Percentiles rank a stretch among this genome's conserved stretches.
Conservation (phyloP, 805 yeast species). For the Cyberlindnera mrakii region DNA sequence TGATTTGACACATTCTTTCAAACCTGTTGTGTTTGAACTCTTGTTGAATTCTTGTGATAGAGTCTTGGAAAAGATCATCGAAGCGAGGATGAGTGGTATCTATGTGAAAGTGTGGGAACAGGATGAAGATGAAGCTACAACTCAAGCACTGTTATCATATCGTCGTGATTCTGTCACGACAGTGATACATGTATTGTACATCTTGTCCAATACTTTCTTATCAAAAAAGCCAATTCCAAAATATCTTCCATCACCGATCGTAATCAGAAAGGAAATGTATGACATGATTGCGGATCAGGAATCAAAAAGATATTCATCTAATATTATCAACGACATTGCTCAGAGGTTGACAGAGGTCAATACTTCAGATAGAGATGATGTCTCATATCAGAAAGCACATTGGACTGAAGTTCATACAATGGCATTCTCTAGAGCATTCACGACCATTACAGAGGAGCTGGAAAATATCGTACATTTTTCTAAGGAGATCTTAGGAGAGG, state of each 20-base stretch:
- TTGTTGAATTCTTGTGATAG: slow-evolving; percentile 33
- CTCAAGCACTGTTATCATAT: slow-evolving; percentile 33
- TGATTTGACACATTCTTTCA: slow-evolving; percentile 29
- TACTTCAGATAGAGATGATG: not conserved
- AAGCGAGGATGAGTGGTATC: slow-evolving; percentile 43
- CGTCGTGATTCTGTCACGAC: slow-evolving; percentile 45
- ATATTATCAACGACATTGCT: slow-evolving; percentile 6
- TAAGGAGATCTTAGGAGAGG: slow-evolving; percentile 42
- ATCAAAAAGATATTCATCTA: not conserved
- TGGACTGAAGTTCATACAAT: slow-evolving; percentile 45
- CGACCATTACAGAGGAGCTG: slow-evolving; percentile 37
- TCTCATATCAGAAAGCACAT: slow-evolving; percentile 23
- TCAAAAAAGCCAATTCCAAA: slow-evolving; percentile 33
- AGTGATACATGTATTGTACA: slow-evolving; percentile 36
- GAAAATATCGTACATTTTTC: slow-evolving; percentile 31
- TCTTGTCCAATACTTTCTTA: slow-evolving; percentile 37
- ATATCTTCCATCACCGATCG: slow-evolving; percentile 39
- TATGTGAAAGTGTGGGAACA: slow-evolving; percentile 41
- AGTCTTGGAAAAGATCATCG: slow-evolving; percentile 37
- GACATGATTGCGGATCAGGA: slow-evolving; percentile 33
- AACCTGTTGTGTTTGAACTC: slow-evolving; percentile 25
- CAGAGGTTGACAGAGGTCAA: slow-evolving; percentile 9
- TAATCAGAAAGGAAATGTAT: slow-evolving; percentile 36
- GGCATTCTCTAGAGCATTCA: slow-evolving; percentile 43
- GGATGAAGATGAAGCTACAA: slow-evolving; percentile 32